Evolutionary conservation across 2,329 filamentous ascomycete species (phyloP).

Genomic region (Zymoseptoria crescenta): DNA sequence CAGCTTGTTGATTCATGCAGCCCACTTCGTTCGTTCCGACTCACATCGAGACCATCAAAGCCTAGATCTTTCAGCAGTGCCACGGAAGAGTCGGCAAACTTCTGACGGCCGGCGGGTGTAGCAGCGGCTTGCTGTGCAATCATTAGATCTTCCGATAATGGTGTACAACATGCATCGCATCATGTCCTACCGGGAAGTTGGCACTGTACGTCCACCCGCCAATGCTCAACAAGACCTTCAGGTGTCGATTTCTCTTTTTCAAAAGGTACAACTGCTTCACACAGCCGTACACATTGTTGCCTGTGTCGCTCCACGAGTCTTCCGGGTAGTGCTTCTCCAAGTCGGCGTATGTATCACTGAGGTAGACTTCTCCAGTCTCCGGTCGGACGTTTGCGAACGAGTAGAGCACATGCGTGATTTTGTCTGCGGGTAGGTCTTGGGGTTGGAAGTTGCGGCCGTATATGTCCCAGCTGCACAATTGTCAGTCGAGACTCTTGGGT

Average conservation of each 20-base stretch:
- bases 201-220: slow-evolving; percentile 73
- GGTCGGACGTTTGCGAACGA: slow-evolving; percentile 79
- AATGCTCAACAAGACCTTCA: slow-evolving; percentile 75
- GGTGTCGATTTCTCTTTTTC: slow-evolving; percentile 66
- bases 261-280: slow-evolving; percentile 68
- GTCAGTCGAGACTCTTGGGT: neutral
- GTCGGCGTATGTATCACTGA: slow-evolving; percentile 64
- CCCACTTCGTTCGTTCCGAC: neutral
- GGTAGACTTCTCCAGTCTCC: slow-evolving; percentile 69
- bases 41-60: neutral
- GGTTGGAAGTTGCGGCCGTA: slow-evolving; percentile 62
- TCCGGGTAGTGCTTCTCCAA: slow-evolving; percentile 58
- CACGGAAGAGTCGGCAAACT: slow-evolving; percentile 65
- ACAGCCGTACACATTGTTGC: slow-evolving; percentile 67
- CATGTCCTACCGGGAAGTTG: slow-evolving; percentile 55
- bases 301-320: slow-evolving; percentile 58
- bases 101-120: slow-evolving; percentile 52
- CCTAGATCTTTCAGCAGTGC: slow-evolving; percentile 71
- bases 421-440: slow-evolving; percentile 69
- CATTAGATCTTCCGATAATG: neutral
- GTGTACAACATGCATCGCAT: neutral
- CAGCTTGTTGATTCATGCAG: neutral
- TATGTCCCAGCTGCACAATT: slow-evolving; percentile 26
- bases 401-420: slow-evolving; percentile 86
- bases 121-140: slow-evolving; percentile 44